Base-by-base conservation (phyloP, 148 eudicot genomes). In the Vaccinium corymbosum region DNA sequence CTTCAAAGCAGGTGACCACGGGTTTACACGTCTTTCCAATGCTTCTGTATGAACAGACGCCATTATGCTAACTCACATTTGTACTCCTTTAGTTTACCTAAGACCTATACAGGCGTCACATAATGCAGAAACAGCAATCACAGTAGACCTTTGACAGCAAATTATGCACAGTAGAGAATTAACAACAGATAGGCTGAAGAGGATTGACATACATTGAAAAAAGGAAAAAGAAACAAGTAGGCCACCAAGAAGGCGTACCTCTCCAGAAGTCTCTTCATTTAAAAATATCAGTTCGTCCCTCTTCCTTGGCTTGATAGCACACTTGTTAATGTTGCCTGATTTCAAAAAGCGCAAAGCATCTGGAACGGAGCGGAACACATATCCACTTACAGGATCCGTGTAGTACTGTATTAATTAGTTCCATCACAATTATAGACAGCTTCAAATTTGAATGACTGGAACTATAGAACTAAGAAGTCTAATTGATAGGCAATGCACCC, bases 281-380 rank as follows among this genome's bases (percentile, higher is more conserved):
- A 85, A 80, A 79, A 80, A 76, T 76, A 85, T 85, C 81, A 83
- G 79, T 71, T 82, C 91, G 66, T 56, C 88, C 87, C 84, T 85
- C 79, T 82, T 82, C 86, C 57, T 89, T 86, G 96, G 94, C 88
- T 84, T 91, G 68, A 78, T 88, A n/a, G 94, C 92, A 86, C 95
- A 94, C 66, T 70, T 86, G 55, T 87, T 89, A 32, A 94, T 73
- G 80, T 91, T 90, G 68, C 95, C 94, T 71, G 94, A 91, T 55
- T 93, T 88, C 83, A 95, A 64, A 90, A 86, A 94, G 73, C 98
- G 98, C 76, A 89, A 61, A 85, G 83, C 94, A 80, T 94, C 98
- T 80, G 38, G 32, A 86, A 87, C 89, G 64, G 98, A 94, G 86
- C 88, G 91, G 84, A 95, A 94, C 79, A 88, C 88, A 80, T 94